These are phyloP conservation scores for Bryoerythrophyllum caledonicum DNA, from an alignment of 225 moss, liverwort and hornwort genomes.

Conservation along the genomic window DNA sequence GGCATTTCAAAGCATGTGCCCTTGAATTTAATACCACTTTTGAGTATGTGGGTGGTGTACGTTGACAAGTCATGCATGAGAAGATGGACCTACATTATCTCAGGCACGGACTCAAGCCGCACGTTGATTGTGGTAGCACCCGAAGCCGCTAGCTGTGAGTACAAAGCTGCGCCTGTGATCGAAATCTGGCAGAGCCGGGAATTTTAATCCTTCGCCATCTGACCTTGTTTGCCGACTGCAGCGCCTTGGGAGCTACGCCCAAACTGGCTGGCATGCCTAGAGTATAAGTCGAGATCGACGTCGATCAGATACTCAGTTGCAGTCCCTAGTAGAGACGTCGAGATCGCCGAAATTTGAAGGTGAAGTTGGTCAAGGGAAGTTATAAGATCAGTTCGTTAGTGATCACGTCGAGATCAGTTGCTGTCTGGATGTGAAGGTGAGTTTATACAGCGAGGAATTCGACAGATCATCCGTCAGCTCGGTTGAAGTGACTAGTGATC, in stretches of 20 bases:
- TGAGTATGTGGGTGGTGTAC: no score
- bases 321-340: background rate
- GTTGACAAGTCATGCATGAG: no score
- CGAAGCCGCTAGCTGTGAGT: background rate
- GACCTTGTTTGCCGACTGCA: background rate
- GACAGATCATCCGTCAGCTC: no score
- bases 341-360: background rate
- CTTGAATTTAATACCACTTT: no score
- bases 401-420: no score
- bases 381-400: background rate
- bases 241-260: background rate
- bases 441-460: no score
- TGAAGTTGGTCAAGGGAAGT: background rate
- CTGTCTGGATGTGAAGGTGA: no score
- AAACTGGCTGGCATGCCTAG: background rate
- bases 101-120: no score
- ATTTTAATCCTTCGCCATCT: background rate
- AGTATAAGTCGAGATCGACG: background rate
- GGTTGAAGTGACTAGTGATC: no score
- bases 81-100: no score
- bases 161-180: background rate
- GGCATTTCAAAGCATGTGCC: no score
- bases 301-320: background rate
- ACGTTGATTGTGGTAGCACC: no score
- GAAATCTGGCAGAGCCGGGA: background rate